phyloP scores from a whole-genome alignment of 2,329 filamentous ascomycete species.

The Ophioceras dolichostomum region DNA sequence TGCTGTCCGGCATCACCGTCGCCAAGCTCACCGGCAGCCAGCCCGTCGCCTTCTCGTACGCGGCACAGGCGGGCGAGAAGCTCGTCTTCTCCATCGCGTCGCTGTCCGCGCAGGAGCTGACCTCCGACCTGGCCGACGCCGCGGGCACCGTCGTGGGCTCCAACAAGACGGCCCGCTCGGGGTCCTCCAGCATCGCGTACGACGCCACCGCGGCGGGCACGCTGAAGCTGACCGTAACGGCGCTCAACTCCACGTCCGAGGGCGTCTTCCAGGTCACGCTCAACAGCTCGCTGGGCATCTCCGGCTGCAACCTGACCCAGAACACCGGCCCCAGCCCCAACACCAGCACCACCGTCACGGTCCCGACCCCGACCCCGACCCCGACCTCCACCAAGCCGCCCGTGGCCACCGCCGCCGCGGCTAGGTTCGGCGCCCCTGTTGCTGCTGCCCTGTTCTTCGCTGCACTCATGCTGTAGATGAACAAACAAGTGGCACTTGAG shows the following conservation, averaged over 20 bases:
- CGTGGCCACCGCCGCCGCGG: background rate
- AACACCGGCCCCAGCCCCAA: background rate
- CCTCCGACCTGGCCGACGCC: constrained; percentile 5
- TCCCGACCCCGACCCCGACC: background rate
- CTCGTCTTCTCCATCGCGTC: constrained; percentile 6
- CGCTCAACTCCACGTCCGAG: constrained; percentile 4
- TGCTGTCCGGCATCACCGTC: constrained; percentile 7
- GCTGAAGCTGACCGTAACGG: constrained; percentile 6
- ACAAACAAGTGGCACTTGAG: too few relatives aligned
- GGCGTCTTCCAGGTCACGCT: constrained; percentile 9
- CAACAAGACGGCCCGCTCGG: constrained; percentile 4
- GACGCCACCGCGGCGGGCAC: background rate
- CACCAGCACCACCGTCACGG: background rate
- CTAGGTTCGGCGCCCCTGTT: background rate
- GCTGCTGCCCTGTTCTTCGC: background rate
- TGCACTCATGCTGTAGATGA: too few relatives aligned
- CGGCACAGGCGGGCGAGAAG: constrained; percentile 4
- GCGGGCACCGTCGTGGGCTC: constrained; percentile 3
- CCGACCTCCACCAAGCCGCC: background rate
- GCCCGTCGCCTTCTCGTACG: constrained; percentile 6
- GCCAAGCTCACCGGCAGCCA: constrained; percentile 5
- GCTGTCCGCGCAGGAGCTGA: constrained; percentile 5
- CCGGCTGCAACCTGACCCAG: constrained; percentile 7
- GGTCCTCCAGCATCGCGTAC: constrained; percentile 2
- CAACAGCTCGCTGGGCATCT: constrained; percentile 8